Evolutionary conservation across 179 eudicot species (phyloP).

Genomic region (Silene coronaria): DNA sequence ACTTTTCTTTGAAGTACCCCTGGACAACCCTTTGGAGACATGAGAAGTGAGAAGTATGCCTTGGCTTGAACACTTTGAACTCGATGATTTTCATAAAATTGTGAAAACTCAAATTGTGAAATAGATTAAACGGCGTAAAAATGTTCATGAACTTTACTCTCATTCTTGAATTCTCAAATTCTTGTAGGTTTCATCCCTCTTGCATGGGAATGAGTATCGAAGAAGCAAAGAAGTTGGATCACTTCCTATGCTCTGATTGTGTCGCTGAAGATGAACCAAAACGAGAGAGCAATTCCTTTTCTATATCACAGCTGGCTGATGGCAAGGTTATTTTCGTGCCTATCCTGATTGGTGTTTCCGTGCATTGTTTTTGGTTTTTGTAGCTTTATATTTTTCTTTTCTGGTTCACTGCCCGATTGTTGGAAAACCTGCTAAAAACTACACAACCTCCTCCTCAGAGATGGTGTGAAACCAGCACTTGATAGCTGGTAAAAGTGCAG

Average conservation of each 20-base stretch:
- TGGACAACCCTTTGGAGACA: not conserved
- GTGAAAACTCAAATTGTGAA: no score
- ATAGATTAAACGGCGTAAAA: not conserved
- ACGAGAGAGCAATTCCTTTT: constrained; percentile 42
- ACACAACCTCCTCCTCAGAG: not conserved
- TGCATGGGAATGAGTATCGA: constrained; percentile 84
- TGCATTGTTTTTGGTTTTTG: constrained; percentile 9
- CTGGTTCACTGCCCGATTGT: not conserved
- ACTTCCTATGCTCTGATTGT: constrained; percentile 69
- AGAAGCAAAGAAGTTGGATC: constrained; percentile 78
- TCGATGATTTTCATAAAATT: no score
- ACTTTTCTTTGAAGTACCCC: not conserved
- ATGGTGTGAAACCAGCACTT: no score
- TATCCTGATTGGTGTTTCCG: not conserved
- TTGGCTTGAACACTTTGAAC: no score
- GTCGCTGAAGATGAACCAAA: constrained; percentile 51
- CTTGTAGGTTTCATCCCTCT: constrained; percentile 75
- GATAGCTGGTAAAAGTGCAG: no score
- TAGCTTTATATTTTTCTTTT: not conserved
- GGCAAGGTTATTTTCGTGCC: constrained; percentile 43
- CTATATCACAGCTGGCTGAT: constrained; percentile 44
- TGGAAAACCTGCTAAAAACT: not conserved
- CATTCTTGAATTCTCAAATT: constrained; percentile 10
- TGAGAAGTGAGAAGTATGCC: no score
- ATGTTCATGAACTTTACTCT: not conserved